Base-by-base conservation (phyloP, 1,284 basidiomycete species). In the Trichosporon faecale region DNA sequence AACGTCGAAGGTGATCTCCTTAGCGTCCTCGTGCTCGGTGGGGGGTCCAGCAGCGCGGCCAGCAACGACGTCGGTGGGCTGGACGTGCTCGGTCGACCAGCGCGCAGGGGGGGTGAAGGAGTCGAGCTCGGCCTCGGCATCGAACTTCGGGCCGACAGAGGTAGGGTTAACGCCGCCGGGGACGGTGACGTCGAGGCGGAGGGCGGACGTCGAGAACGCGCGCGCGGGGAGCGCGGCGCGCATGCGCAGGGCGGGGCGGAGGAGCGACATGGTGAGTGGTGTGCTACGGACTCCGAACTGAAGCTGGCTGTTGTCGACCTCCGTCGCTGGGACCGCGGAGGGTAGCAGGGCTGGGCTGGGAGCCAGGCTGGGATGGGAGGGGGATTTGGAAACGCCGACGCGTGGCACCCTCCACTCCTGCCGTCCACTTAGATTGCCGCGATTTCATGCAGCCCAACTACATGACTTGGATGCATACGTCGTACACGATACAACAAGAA, bases 1-100 rank as follows among this genome's bases (percentile, higher is more conserved):
- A 44, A 80, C 79, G 60, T 82, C 83, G 23, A 79, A 79, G n/a
- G 72, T 64, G 63, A 80, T 76, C 55, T 76, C 76, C 64, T 68
- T 70, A 31, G 74, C 61, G 14, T 72, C 75, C 70, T 76, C 72
- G 67, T 74, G 73, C 3, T 73, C 64, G 14, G 76, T 74, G 23
- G 52, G 33, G 29, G 75, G 76, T 31, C 75, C 76, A n/a, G 71
- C 9, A 8, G 67, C 72, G 40, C 61, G 67, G 60, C 66, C 60
- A 21, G 76, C 74, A 3, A 77, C 76, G 21, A 76, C 70, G 65
- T 75, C 74, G 46, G 70, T 74, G 29, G 76, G 76, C 29, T 64
- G 27, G 31, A 66, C 61, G 66, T 70, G 71, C 27, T 66, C 29
- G 27, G 66, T 69, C n/a, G 49, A 66, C 65, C 23, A 52, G 65